Percentiles rank a stretch among this genome's conserved stretches.
Conservation (phyloP, 768 basidiomycete species). For the Crucibulum laeve region DNA sequence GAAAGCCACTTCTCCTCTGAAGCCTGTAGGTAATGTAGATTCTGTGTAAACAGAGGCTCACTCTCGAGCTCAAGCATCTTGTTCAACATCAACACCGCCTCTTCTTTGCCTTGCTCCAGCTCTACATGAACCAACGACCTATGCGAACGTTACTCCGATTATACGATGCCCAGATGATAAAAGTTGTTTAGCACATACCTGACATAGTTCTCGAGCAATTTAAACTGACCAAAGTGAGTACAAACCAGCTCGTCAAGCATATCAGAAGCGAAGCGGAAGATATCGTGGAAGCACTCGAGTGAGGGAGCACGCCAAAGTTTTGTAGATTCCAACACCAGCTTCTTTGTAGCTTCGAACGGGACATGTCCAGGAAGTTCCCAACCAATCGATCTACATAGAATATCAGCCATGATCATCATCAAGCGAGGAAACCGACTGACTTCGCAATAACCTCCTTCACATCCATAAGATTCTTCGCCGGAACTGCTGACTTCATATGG, state of each 20-base stretch:
- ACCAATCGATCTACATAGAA: constrained; percentile 20
- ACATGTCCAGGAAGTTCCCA: constrained; percentile 33
- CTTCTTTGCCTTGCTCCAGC: constrained; percentile 11
- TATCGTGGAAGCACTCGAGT: constrained; percentile 22
- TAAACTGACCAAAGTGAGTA: constrained; percentile 25
- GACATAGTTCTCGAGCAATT: constrained; percentile 18
- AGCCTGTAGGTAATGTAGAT: constrained; percentile 12
- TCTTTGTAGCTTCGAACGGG: constrained; percentile 28
- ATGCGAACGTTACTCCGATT: too few relatives aligned
- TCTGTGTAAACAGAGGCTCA: constrained; percentile 30
- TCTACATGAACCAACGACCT: background rate
- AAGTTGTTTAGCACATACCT: constrained; percentile 11
- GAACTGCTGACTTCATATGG: too few relatives aligned
- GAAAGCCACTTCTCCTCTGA: constrained; percentile 17
- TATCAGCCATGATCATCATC: background rate
- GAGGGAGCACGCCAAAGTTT: constrained; percentile 23
- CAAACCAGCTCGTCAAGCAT: constrained; percentile 15
- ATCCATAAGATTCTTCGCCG: background rate
- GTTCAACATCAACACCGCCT: constrained; percentile 19
- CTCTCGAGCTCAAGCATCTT: constrained; percentile 34
- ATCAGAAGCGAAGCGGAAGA: constrained; percentile 6
- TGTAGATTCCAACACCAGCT: constrained; percentile 21
- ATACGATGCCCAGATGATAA: background rate
- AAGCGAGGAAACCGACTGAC: too few relatives aligned
- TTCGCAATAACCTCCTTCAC: background rate